Base-by-base conservation (phyloP, 495 filamentous ascomycete genomes). In the Physcia stellaris region DNA sequence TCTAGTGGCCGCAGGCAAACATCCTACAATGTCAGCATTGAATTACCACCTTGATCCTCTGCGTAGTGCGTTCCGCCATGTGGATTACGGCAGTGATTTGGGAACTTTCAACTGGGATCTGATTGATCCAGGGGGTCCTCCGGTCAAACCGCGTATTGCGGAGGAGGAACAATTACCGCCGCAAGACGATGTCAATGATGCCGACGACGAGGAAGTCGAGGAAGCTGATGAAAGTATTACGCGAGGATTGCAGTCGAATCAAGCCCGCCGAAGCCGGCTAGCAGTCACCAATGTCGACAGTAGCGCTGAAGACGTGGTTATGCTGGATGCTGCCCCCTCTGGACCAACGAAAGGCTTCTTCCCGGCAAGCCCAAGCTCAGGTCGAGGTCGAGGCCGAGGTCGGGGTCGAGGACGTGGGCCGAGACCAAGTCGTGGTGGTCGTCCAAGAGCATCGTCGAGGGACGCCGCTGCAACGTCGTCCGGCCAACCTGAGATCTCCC, bases 31-130 rank as follows among this genome's bases (percentile, higher is more conserved):
- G 46, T 52, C 60, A 3, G 37, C 46, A 4, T 46, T 85, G 13
- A 85, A 85, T 45, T 54, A 61, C 30, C 79, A 82, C 55, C 55
- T 83, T 15, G 53, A 67, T 4, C 30, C 47, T 5, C 43, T 82
- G 2, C 63, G 56, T 16, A 43, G 54, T 3, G 55, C 42, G 3
- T 59, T 77, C 23, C 24, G 40, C 3, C 47, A 53, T n/a, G 50
- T 77, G 2, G 58, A 60, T 37, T 36, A 43, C 26, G 47, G 50
- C 10, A 57, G 62, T 6, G 77, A 85, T 51, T 48, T 84, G 10
- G 53, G 53, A n/a, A 81, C 75, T 1, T 59, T 85, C 17, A 56
- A 66, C 22, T 85, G 80, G 80, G 79, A 82, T 53, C 33, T 79
- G 12, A 61, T 84, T 2, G 79, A 83, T 51, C 71, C 73, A 22